phyloP scores from a whole-genome alignment of 306 rosid genomes.

The Castanea sativa region DNA sequence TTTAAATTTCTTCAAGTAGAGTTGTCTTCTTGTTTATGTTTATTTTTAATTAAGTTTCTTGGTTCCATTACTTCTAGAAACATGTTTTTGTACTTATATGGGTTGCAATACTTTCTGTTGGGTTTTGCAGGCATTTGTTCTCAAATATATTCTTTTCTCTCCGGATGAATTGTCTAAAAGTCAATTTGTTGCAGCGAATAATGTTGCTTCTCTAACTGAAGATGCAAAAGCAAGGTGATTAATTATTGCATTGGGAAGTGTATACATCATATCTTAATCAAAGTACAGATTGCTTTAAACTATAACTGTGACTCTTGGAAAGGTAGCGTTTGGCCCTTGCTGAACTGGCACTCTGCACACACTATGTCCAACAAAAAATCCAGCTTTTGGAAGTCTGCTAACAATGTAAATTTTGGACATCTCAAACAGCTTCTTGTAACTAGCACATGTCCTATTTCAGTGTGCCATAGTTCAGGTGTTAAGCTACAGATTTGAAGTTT shows the following conservation, averaged over 20 bases:
- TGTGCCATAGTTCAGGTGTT: too few species aligned
- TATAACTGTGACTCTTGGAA: neutral
- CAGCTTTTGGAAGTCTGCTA: too few species aligned
- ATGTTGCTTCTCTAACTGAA: slow-evolving; percentile 68
- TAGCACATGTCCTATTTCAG: too few species aligned
- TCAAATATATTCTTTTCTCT: slow-evolving; percentile 80
- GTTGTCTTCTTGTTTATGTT: slow-evolving; percentile 6
- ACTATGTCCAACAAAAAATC: too few species aligned
- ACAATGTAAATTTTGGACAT: too few species aligned
- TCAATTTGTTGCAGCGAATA: slow-evolving; percentile 53
- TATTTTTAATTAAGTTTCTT: slow-evolving; percentile 1
- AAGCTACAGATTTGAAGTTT: neutral
- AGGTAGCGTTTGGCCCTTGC: too few species aligned
- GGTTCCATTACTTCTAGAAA: slow-evolving; percentile 2
- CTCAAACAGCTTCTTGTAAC: too few species aligned
- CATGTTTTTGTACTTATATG: slow-evolving; percentile 17
- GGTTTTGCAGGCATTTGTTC: slow-evolving; percentile 81
- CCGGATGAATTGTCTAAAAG: slow-evolving; percentile 49
- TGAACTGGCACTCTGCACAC: too few species aligned
- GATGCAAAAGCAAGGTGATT: slow-evolving; percentile 81
- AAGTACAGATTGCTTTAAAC: slow-evolving; percentile 21
- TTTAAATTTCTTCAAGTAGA: neutral
- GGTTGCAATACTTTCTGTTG: slow-evolving; percentile 26
- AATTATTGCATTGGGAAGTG: slow-evolving; percentile 24
- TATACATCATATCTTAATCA: slow-evolving; percentile 19